phyloP scores from a whole-genome alignment of 2,329 filamentous ascomycete genomes.

The Fusarium secorum region DNA sequence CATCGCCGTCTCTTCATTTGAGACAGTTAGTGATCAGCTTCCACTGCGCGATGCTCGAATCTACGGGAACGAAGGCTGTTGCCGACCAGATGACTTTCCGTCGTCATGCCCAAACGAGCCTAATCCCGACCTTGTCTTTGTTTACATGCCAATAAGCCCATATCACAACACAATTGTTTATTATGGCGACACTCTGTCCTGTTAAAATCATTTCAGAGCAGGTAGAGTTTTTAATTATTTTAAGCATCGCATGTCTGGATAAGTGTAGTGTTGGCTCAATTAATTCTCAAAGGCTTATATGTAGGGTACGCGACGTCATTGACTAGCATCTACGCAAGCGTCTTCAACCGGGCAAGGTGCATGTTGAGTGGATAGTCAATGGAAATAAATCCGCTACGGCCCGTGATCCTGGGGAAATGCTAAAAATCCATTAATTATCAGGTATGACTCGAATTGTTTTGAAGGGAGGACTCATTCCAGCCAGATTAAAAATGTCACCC shows the following conservation, averaged over 20 bases:
- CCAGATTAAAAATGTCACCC: background rate
- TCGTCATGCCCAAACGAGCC: too few species aligned
- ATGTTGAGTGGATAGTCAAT: background rate
- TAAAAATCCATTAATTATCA: background rate
- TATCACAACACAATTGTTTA: background rate
- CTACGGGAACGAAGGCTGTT: background rate
- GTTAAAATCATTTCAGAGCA: fast-evolving
- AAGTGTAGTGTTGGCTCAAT: background rate
- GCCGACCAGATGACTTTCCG: background rate
- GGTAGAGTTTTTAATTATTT: fast-evolving
- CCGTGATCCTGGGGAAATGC: background rate
- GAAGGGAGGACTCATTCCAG: conserved; percentile 2
- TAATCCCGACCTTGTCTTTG: background rate
- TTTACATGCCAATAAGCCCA: background rate
- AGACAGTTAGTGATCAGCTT: fast-evolving
- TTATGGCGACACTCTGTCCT: too few species aligned
- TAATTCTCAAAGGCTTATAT: background rate
- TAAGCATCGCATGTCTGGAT: too few species aligned
- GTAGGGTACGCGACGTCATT: background rate
- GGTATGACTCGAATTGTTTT: background rate
- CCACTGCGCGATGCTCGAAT: fast-evolving
- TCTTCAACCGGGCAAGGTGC: background rate
- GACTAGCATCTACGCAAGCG: background rate
- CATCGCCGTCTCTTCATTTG: fast-evolving
- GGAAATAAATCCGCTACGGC: background rate